phyloP scores from a whole-genome alignment of 2,329 filamentous ascomycete species.

The Cryphonectria radicalis region DNA sequence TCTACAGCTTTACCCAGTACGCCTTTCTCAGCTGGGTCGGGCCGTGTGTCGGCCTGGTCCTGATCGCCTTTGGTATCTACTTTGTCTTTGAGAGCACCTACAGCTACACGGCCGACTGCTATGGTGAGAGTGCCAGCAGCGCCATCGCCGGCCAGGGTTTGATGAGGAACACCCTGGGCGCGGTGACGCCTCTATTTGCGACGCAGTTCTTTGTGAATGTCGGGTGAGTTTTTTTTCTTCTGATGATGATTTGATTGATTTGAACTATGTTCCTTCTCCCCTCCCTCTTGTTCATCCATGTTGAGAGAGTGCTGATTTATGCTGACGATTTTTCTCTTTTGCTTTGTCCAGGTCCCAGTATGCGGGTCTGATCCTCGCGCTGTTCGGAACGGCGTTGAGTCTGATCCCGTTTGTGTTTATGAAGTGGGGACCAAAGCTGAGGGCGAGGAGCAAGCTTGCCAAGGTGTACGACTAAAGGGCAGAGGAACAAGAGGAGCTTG shows the following conservation, averaged over 20 bases:
- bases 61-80: constrained; percentile 57
- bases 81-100: constrained; percentile 48
- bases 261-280: no score
- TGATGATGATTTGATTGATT: not conserved
- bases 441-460: constrained; percentile 45
- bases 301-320: not conserved
- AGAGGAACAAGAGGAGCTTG: not conserved
- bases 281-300: not conserved
- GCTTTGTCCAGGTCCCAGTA: constrained; percentile 43
- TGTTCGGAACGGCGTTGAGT: constrained; percentile 45
- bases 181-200: constrained; percentile 56
- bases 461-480: constrained; percentile 1
- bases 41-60: constrained; percentile 51
- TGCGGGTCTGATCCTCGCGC: constrained; percentile 52
- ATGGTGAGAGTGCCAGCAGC: constrained; percentile 44
- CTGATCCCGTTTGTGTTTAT: constrained; percentile 48
- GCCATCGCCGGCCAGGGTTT: constrained; percentile 55
- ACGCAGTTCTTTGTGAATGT: constrained; percentile 57
- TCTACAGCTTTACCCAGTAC: constrained; percentile 60
- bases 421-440: constrained; percentile 45
- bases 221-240: constrained; percentile 38
- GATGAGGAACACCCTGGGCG: constrained; percentile 57
- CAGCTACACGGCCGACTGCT: constrained; percentile 57
- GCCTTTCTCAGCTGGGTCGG: constrained; percentile 52
- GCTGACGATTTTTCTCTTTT: not conserved